Evolutionary conservation across 176 grass and related monocot genomes (phyloP), one percentile per base, ranked within the genome.

Genomic region (Cocos nucifera): DNA sequence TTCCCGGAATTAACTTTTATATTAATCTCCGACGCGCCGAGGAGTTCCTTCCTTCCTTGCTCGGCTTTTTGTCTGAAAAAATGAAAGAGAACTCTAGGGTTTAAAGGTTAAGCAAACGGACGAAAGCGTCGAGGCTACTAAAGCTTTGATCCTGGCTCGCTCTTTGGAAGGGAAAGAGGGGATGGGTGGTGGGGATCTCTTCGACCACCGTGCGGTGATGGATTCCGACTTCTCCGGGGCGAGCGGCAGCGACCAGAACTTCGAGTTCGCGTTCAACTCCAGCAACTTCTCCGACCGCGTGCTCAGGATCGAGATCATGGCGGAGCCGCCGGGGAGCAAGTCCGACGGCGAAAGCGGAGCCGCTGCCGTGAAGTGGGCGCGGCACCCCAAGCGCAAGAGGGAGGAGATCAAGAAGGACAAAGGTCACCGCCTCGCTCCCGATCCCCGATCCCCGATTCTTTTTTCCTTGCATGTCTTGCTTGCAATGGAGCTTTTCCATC

Each of bases 211-310:
- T 5, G 17, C 60, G 67, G 63, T 69, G 64, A 92, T 92, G 83
- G 88, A 87, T 58, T 83, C 83, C 49, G 88, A 84, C 79, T 92
- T 84, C 70, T 59, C 80, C 35, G 55, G 77, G 58, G 71, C 73
- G 58, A 67, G 58, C 65, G 84, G 77, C 51, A 79, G 72, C 22
- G 58, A 49, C 2, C 80, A 63, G 28, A 94, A 57, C 62, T 94
- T 88, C 28, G 89, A 94, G 59, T 94, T 94, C 78, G 84, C 84
- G 39, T 94, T 88, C 75, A 88, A 94, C 73, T 87, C 82, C 55
- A 80, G 81, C 55, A 94, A 94, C 71, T 94, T 94, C 84, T 94
- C 89, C 15, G 84, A 94, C 67, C 64, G 89, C 61, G 80, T 79
- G 53, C 67, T 94, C 25, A 77, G 78, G 71, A 94, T 94, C 75